Evolutionary conservation across 2,329 filamentous ascomycete species (phyloP), one percentile per base, ranked within the genome.

Genomic region (Pestalotiopsis fici): DNA sequence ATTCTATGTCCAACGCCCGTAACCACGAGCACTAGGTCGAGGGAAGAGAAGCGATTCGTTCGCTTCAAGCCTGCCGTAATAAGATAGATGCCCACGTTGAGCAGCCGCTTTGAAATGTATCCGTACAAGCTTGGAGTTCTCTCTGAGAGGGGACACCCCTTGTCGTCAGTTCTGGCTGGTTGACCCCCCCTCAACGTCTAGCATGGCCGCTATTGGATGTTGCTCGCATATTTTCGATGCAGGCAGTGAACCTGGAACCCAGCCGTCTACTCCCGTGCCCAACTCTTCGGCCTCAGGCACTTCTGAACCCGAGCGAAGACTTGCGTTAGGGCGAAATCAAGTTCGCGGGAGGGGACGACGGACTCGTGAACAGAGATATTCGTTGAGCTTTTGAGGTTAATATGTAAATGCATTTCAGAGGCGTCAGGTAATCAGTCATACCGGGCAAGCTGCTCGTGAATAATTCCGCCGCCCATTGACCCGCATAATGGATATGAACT

Each of bases 231-330:
- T 31, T 31, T 18, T 25, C 21, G 27, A 60, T 60, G 57, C 57
- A 60, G 25, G 25, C 61, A 15, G 61, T 55, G 18, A 64, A 43
- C 61, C 61, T 64, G 23, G 61, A 35, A 64, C 61, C 61, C 61
- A 55, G 61, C 61, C 43, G 61, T 35, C 55, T 35, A 15, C 61
- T 64, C 61, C 43, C 11, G 31, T 39, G 61, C 50, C 47, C 47
- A 43, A 64, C 61, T 54, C 39, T 55, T 54, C 21, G 61, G 61
- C 21, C 43, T 25, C 54, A 43, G 50, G 28, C 61, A 13, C 9
- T 47, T n/a, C 27, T 55, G 50, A 23, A 50, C n/a, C 25, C 43
- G 15, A 43, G 28, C 21, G 6, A 5, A 27, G 37, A 18, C 13
- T 31, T 31, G 28, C 61, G 9, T 56, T 64, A 56, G 61, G 61